Percentiles rank a stretch among this genome's conserved stretches.
Conservation (phyloP, 805 yeast species). For the Priceomyces haplophilus region DNA sequence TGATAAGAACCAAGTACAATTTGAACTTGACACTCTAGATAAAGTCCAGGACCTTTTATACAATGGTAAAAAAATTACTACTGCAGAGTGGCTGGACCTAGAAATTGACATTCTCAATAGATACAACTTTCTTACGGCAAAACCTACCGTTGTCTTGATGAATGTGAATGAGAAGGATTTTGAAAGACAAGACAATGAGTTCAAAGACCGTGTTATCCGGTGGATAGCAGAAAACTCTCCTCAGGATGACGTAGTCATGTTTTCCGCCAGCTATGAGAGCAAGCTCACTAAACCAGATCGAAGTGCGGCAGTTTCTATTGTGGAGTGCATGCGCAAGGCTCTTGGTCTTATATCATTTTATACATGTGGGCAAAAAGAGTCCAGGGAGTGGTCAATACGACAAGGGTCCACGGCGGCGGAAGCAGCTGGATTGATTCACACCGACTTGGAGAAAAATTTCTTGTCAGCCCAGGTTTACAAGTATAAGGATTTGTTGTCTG, state of each 20-base stretch:
- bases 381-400: conserved; percentile 85
- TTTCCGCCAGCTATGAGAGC: conserved; percentile 51
- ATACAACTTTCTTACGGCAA: conserved; percentile 76
- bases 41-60: conserved; percentile 33
- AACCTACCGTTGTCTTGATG: conserved; percentile 77
- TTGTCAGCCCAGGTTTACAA: conserved; percentile 74
- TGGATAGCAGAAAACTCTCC: conserved; percentile 74
- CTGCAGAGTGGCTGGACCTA: conserved; percentile 55
- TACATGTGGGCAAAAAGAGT: conserved; percentile 84
- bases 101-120: conserved; percentile 68
- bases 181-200: conserved; percentile 46
- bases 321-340: conserved; percentile 61
- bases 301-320: conserved; percentile 61
- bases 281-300: conserved; percentile 31
- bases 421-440: conserved; percentile 89
- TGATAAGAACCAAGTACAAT: conserved; percentile 21
- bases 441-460: conserved; percentile 78
- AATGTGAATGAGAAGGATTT: conserved; percentile 75
- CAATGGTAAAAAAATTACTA: conserved; percentile 59
- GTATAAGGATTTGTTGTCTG: conserved; percentile 50
- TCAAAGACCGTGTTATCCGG: conserved; percentile 43
- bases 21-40: conserved; percentile 30
- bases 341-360: conserved; percentile 76
- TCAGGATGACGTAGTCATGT: conserved; percentile 39
- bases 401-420: conserved; percentile 76